Base-by-base conservation (phyloP, 805 yeast species). In the Starmerella sp. region DNA sequence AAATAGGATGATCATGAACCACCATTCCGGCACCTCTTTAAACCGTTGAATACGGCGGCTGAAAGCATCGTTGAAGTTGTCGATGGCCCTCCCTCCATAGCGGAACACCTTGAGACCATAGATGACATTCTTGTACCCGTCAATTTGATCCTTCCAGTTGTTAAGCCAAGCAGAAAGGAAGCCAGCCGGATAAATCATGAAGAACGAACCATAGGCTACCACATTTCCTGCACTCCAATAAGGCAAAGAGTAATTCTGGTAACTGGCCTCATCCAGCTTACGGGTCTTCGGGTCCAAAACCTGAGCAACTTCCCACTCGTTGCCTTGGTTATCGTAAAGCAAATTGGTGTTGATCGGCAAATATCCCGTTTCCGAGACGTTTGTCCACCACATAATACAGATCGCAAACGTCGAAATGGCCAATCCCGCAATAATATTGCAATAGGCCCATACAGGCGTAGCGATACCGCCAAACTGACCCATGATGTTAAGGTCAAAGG, bases 11-110 rank as follows among this genome's bases (percentile, higher is more conserved):
- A 64, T 37, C 28, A 73, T 53, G 57, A 74, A 78, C 85, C 87
- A 81, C 83, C 83, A 81, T 57, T 80, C 84, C 1, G 93, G 91
- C 32, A 81, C 86, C 59, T 83, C 87, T 39, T 75, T 75, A 66
- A 83, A 83, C 48, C 71, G 69, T 41, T 65, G 62, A 79, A 59
- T 71, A 59, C 67, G 80, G 65, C 79, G 79, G 67, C 75, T 50
- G 48, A 58, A 60, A 2, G 61, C 31, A 46, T 56, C 54, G 7
- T 49, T 30, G 36, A 52, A 50, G 11, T 43, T 41, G 36, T 51
- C 48, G 76, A 79, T 38, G 80, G 78, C 6, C 56, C 61, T 54
- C 57, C 65, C 64, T 55, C 78, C 69, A 54, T 78, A 80, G 29
- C 47, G 42, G 28, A 13, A 17, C 11, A 42, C 4, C 14, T 44